Percentiles rank a stretch among this genome's conserved stretches.
phyloP scores from a whole-genome alignment of 441 rosid genomes.

The Syzygium malaccense region DNA sequence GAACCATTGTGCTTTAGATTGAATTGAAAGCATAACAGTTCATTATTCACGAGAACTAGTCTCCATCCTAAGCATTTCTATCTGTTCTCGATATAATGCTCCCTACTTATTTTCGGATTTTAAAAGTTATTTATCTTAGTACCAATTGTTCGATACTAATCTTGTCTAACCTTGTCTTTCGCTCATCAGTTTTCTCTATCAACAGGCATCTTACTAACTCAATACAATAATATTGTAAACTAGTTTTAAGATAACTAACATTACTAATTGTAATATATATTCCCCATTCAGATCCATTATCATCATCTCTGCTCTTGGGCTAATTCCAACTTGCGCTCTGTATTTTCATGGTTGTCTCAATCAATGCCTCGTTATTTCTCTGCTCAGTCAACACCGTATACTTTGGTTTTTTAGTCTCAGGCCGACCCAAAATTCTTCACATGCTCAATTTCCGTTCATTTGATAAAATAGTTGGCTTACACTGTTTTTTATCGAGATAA shows the following conservation, averaged over 20 bases:
- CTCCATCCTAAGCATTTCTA: too few species aligned
- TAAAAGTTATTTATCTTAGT: too few species aligned
- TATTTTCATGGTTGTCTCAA: not conserved
- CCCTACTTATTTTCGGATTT: too few species aligned
- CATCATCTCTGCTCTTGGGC: not conserved
- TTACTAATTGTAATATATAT: not conserved
- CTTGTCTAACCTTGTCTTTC: not conserved
- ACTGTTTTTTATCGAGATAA: not conserved
- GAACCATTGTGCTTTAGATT: not conserved
- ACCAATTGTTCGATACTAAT: not conserved
- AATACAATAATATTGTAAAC: not conserved
- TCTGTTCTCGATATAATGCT: too few species aligned
- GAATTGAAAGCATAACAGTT: too few species aligned
- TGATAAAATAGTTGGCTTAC: not conserved
- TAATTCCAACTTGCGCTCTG: not conserved
- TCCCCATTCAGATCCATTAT: not conserved
- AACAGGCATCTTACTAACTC: not conserved
- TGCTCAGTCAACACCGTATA: not conserved
- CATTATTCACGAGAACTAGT: too few species aligned
- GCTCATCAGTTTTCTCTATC: not conserved
- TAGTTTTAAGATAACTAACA: not conserved
- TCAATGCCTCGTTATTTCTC: not conserved
- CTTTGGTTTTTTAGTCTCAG: not conserved
- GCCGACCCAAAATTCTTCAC: not conserved
- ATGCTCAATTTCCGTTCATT: not conserved